Base-by-base conservation (phyloP, 352 stramenopile genomes). In the Phytophthora ramorum region DNA sequence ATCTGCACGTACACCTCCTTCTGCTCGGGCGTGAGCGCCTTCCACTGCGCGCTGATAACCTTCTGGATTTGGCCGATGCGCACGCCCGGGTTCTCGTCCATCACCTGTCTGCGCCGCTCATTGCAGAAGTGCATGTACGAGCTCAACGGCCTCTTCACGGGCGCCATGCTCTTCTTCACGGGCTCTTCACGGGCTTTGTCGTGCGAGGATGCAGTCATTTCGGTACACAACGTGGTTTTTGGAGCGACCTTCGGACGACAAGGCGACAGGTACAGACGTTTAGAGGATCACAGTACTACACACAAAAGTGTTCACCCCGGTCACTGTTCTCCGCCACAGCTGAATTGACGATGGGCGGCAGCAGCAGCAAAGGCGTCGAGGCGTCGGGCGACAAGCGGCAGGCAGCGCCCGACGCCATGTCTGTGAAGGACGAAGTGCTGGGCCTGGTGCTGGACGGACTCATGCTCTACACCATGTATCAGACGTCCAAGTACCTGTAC, bases 21-120 rank as follows among this genome's bases (percentile, higher is more conserved):
- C 57, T 98, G 77, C 20, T 97, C 81, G 3, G 81, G 65, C 7
- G 69, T 73, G 17, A 99, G 76, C 43, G 78, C 80, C 14, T 91
- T 92, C 96, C 96, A 99, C 45, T 94, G 83, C 43, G 77, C 74
- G 28, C 95, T 97, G 28, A 98, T 89, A 16, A 93, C 67, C 71
- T 97, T 97, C 49, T 97, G 90, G 17, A 98, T 82, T 13, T 91
- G 79, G 7, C 86, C 85, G 44, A 96, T 70, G 7, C 57, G 58
- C 41, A 58, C 20, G 69, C 86, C 85, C 19, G 86, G 81, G 49
- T 94, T 83, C 32, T 80, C 73, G 12, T 85, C 62, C 34, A 75
- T 78, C 49, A 95, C 79, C 55, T 90, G 57, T 66, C 88, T 89
- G 16, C 89, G 85, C 22, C 71, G 75, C 57, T 91, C 87, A 68